A percentile compares a stretch with the other conserved stretches of the same genome.
Evolutionary conservation across 768 basidiomycete species (phyloP).

Genomic region (Melanogaster broomeanus): DNA sequence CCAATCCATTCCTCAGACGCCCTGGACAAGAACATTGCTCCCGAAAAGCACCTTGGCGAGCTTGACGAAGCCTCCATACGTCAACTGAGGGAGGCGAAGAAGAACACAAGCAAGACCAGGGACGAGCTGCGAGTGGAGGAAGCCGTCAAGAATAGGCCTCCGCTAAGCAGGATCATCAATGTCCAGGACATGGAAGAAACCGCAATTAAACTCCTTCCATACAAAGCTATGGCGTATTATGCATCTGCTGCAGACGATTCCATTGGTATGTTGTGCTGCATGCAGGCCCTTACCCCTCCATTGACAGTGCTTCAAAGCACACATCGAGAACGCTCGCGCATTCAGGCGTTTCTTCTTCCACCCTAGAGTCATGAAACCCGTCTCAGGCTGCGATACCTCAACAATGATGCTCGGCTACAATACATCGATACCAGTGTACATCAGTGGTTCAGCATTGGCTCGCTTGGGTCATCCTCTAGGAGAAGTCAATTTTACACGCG

Average conservation of each 20-base stretch:
- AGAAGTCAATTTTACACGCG: constrained; percentile 80
- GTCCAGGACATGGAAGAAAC: constrained; percentile 82
- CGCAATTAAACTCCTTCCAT: constrained; percentile 69
- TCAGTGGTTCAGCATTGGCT: constrained; percentile 82
- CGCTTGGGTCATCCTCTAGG: constrained; percentile 88
- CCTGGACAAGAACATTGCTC: constrained; percentile 68
- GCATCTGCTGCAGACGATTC: constrained; percentile 86
- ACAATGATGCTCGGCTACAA: constrained; percentile 73
- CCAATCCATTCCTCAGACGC: constrained; percentile 87
- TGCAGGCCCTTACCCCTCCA: constrained; percentile 15
- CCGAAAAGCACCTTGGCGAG: constrained; percentile 71
- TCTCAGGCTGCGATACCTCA: constrained; percentile 66
- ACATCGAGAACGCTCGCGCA: constrained; percentile 73
- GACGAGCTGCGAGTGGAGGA: constrained; percentile 70
- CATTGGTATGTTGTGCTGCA: constrained; percentile 52
- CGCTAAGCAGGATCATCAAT: constrained; percentile 68
- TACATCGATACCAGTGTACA: constrained; percentile 78
- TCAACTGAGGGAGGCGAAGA: constrained; percentile 36
- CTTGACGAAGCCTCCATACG: constrained; percentile 50
- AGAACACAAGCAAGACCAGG: constrained; percentile 54
- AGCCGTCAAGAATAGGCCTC: constrained; percentile 61
- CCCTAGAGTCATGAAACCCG: constrained; percentile 74
- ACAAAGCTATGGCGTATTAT: constrained; percentile 83
- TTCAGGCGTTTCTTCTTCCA: constrained; percentile 87
- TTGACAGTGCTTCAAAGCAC: constrained; percentile 39